A percentile compares a stretch with the other conserved stretches of the same genome.
Evolutionary conservation across 352 stramenopile species (phyloP).

Genomic region (Plasmopara halstedii): DNA sequence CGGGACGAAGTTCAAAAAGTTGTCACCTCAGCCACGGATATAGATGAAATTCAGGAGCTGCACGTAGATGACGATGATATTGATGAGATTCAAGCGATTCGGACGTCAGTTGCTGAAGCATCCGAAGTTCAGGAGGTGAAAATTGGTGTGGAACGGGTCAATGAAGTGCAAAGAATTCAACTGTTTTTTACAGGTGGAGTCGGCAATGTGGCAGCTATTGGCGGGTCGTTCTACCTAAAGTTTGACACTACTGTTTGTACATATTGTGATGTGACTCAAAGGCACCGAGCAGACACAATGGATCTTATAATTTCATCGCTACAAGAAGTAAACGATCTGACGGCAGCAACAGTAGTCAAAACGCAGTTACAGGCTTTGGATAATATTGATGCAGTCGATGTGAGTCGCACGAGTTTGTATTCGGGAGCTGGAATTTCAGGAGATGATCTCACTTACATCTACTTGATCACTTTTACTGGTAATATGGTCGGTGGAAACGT

Average conservation of each 20-base stretch:
- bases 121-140: conserved; percentile 89
- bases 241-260: conserved; percentile 56
- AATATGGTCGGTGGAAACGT: conserved; percentile 83
- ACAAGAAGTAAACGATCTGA: conserved; percentile 2
- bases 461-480: conserved; percentile 87
- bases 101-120: conserved; percentile 58
- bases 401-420: conserved; percentile 18
- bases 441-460: conserved; percentile 66
- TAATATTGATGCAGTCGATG: conserved; percentile 51
- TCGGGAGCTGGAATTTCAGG: conserved; percentile 1
- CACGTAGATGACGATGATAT: conserved; percentile 75
- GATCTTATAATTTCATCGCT: conserved; percentile 44
- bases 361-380: conserved; percentile 29
- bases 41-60: conserved; percentile 88
- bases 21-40: conserved; percentile 86
- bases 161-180: conserved; percentile 72
- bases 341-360: conserved; percentile 17
- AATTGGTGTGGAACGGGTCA: conserved; percentile 53
- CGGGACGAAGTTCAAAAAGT: conserved; percentile 90
- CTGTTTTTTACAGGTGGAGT: conserved; percentile 1
- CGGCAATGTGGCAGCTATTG: conserved; percentile 1
- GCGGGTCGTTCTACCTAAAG: conserved; percentile 42
- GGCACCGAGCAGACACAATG: conserved; percentile 28
- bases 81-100: conserved; percentile 89
- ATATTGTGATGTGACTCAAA: conserved; percentile 45